phyloP scores from a whole-genome alignment of 2,329 filamentous ascomycete genomes.

The Fusarium virguliforme region DNA sequence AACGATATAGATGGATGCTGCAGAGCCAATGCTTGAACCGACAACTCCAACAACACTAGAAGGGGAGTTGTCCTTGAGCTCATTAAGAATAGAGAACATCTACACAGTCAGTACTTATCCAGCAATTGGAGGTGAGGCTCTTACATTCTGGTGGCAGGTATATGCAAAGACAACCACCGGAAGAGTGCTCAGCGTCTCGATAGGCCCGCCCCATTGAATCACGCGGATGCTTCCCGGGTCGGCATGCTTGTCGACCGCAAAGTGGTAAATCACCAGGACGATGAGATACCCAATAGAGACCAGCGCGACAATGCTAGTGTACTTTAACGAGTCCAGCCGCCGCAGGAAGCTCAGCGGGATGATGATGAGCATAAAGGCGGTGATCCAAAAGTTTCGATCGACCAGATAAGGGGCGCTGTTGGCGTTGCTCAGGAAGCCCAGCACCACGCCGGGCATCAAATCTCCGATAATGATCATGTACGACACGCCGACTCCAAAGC shows the following conservation, averaged over 20 bases:
- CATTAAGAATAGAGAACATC: conserved; percentile 99
- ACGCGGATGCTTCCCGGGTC: conserved; percentile 83
- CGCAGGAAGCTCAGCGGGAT: conserved; percentile 95
- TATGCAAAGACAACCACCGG: conserved; percentile 99
- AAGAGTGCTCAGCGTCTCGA: conserved; percentile 86
- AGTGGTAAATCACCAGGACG: conserved; percentile 93
- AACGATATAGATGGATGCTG: conserved; percentile 88
- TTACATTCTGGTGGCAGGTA: conserved; percentile 96
- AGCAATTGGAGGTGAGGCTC: conserved; percentile 43
- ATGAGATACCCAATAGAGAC: conserved; percentile 96
- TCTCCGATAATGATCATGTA: conserved; percentile 99
- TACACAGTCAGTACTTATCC: conserved; percentile 55
- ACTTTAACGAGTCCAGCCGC: conserved; percentile 94
- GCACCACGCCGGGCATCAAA: conserved; percentile 94
- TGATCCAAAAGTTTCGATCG: conserved; percentile 97
- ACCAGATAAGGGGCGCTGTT: conserved; percentile 79
- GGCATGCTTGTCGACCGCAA: conserved; percentile 82
- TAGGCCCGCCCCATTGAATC: conserved; percentile 83
- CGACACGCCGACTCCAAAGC: conserved; percentile 96
- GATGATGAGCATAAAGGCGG: conserved; percentile 95
- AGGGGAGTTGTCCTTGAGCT: conserved; percentile 89
- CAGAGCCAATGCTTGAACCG: conserved; percentile 86
- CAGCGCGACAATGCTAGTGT: conserved; percentile 92
- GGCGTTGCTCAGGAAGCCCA: conserved; percentile 80
- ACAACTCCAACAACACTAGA: conserved; percentile 83